Percentiles rank a stretch among this genome's conserved stretches.
Evolutionary conservation across 2,329 filamentous ascomycete genomes (phyloP).

Genomic region (Nothophoma quercina): DNA sequence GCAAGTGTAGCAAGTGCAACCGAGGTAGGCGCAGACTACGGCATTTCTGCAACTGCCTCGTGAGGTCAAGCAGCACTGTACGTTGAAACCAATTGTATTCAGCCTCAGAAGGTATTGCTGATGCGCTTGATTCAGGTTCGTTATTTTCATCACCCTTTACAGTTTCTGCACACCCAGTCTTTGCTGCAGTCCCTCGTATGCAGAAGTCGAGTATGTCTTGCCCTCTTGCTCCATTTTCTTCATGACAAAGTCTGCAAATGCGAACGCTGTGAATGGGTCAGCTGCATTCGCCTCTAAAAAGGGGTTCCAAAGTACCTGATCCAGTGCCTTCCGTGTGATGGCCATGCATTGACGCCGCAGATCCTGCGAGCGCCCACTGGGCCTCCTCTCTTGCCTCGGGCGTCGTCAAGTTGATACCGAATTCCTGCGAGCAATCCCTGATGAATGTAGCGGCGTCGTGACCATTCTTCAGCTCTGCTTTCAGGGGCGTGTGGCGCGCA

Average conservation of each 20-base stretch:
- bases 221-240: not conserved
- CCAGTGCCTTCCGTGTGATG: not conserved
- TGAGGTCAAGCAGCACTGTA: too few relatives aligned
- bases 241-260: constrained; percentile 3
- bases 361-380: constrained; percentile 10
- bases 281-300: too few relatives aligned
- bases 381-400: constrained; percentile 5
- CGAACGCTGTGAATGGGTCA: not conserved
- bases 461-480: constrained; percentile 5
- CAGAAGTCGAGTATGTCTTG: not conserved
- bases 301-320: not conserved
- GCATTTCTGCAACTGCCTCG: too few relatives aligned
- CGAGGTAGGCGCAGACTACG: too few relatives aligned
- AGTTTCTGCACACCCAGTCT: not conserved
- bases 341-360: constrained; percentile 8
- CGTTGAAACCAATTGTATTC: too few relatives aligned
- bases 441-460: constrained; percentile 7
- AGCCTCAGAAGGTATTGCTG: too few relatives aligned
- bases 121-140: too few relatives aligned
- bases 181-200: not conserved
- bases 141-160: too few relatives aligned
- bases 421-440: constrained; percentile 5
- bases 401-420: not conserved
- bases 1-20: too few relatives aligned
- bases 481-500: constrained; percentile 8